Base-by-base conservation (phyloP, 2,329 filamentous ascomycete genomes). In the Cladophialophora exuberans region DNA sequence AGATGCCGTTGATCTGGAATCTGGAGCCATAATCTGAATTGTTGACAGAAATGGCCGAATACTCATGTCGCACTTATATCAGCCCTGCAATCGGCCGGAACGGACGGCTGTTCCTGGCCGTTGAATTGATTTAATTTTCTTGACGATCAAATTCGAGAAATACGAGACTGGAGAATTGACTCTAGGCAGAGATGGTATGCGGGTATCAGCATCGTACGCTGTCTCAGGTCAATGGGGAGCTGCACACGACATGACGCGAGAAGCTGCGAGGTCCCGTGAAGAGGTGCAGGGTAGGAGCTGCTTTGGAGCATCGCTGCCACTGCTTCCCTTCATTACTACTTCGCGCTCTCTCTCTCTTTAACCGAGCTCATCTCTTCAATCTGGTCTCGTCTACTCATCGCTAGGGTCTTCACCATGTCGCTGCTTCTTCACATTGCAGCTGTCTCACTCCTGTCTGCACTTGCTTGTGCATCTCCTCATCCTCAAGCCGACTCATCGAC, bases 1-100 rank as follows among this genome's bases (percentile, higher is more conserved):
- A 48, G 48, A 55, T 26, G 60, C 57, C 28, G 38, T 60, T 22
- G 53, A 57, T 31, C 15, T 52, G 41, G 45, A 38, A 15, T 45
- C 43, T 25, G 52, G 54, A 44, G 22, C 30, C 10, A 15, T 53
- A 22, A n/a, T 3, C 20, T 53, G 47, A 46, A 6, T 22, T 23
- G 4, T 26, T 26, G 22, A 6, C 25, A 11, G 15, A 9, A 22
- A 7, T 28, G 17, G 4, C 35, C 7, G 39, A 23, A 30, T 31
- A n/a, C n/a, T 22, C 18, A 42, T 53, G 54, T 49, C 38, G 36
- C 44, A 11, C 36, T 35, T 33, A 11, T 42, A 42, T 30, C 11
- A 13, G 35, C 28, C 11, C 15, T 33, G 15, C 6, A 3, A 23
- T 3, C 13, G 46, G 22, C 26, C 25, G 20, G 11, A 28, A 25